Evolutionary conservation across 129 eudicot genomes (phyloP), one percentile per base, ranked within the genome.

Genomic region (Lactuca saligna): DNA sequence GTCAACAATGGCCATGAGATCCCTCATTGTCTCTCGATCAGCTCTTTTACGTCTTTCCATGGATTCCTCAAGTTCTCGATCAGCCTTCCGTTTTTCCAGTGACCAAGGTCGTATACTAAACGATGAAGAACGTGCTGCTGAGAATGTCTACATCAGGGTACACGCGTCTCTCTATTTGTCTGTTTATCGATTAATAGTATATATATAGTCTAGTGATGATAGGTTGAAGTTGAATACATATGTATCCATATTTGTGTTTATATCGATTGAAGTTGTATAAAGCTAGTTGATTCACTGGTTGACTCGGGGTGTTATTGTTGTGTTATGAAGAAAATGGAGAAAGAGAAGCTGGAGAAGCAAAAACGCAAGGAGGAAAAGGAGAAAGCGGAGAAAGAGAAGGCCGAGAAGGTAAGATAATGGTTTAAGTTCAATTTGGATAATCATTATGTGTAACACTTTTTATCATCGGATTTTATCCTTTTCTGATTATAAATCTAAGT

Each of bases 51-150:
- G 61, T 85, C 65, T 84, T 68, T 71, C 78, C 7, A 85, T 78
- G 85, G 86, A 83, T 14, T 59, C 60, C 51, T 78, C 54, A 39
- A 15, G 32, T 9, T 60, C 80, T 57, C 59, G 86, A 53, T 61
- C 79, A 17, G 63, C 77, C 72, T 71, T 76, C 17, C 89, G 91
- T 44, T 73, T 83, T 62, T 85, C 81, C 77, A 85, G 89, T 76
- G 91, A 83, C 76, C 78, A 78, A 62, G 91, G 96, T 25, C 96
- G 91, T 7, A 29, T 88, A 17, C 64, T 88, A 67, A 70, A 85
- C 35, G 96, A 88, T 55, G 96, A 88, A 79, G 96, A 88, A 78
- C 88, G 86, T 35, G 96, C 96, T 57, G 81, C 82, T 55, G 96
- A 88, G 61, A 81, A 70, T 68, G 81, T 88, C 55, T 88, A 85